Conservation (phyloP, 2,329 filamentous ascomycete species). For the Botrytis medusae region DNA sequence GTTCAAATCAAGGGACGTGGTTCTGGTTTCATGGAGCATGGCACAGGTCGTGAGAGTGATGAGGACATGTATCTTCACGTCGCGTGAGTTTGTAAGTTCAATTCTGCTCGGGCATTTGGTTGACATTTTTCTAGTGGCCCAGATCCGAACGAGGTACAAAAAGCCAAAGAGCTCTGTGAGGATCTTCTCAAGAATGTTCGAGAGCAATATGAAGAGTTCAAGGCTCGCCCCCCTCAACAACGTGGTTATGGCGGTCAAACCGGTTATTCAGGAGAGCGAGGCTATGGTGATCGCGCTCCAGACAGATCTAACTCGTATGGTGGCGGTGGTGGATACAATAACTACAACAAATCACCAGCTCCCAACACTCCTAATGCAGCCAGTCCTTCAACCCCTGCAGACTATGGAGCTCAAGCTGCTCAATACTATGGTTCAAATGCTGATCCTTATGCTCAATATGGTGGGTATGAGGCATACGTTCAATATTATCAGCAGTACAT, state of each 20-base stretch:
- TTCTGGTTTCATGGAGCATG: constrained; percentile 88
- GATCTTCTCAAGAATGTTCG: constrained; percentile 85
- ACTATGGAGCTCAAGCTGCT: constrained; percentile 80
- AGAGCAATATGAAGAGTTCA: constrained; percentile 88
- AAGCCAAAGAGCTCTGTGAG: constrained; percentile 84
- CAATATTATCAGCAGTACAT: constrained; percentile 76
- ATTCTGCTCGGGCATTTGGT: not conserved
- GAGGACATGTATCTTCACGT: constrained; percentile 97
- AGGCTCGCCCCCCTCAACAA: constrained; percentile 68
- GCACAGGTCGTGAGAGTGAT: constrained; percentile 86
- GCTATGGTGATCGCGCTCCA: constrained; percentile 55
- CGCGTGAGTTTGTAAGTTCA: constrained; percentile 59
- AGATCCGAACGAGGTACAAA: constrained; percentile 79
- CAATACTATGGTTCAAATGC: constrained; percentile 69
- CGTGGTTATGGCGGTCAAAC: constrained; percentile 54
- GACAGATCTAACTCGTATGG: constrained; percentile 46
- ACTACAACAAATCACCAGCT: constrained; percentile 40
- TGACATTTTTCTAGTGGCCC: constrained; percentile 63
- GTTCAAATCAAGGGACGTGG: constrained; percentile 98
- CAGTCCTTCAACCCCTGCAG: constrained; percentile 50
- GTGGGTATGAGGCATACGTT: constrained; percentile 76
- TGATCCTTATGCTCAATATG: constrained; percentile 88
- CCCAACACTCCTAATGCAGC: constrained; percentile 40
- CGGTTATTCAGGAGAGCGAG: constrained; percentile 47
- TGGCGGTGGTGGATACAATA: constrained; percentile 41